Conservation (phyloP, 2,329 filamentous ascomycete genomes). For the Stromatinia cepivora region DNA sequence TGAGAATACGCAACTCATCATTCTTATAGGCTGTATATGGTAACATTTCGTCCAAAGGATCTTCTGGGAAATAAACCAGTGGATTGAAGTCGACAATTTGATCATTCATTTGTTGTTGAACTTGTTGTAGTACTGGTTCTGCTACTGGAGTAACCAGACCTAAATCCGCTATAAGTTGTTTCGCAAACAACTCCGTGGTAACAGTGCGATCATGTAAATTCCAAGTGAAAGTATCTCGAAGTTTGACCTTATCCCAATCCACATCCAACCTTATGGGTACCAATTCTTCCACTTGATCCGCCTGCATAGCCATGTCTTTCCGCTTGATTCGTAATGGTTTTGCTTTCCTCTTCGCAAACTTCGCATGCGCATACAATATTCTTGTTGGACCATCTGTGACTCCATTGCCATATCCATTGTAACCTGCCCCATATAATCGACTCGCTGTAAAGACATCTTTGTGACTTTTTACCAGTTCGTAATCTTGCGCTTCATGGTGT, state of each 20-base stretch:
- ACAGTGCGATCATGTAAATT: slow-evolving; percentile 91
- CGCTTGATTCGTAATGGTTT: slow-evolving; percentile 71
- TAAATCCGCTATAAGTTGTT: slow-evolving; percentile 89
- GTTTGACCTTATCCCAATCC: slow-evolving; percentile 91
- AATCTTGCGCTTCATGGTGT: slow-evolving; percentile 68
- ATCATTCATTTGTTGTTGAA: slow-evolving; percentile 73
- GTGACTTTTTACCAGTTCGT: slow-evolving; percentile 60
- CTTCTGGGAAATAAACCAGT: slow-evolving; percentile 85
- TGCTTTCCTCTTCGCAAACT: slow-evolving; percentile 74
- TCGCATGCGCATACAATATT: slow-evolving; percentile 75
- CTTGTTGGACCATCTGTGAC: slow-evolving; percentile 64
- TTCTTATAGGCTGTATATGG: slow-evolving; percentile 96
- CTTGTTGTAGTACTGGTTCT: slow-evolving; percentile 61
- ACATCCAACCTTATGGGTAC: slow-evolving; percentile 91
- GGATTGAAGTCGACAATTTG: slow-evolving; percentile 94
- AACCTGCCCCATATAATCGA: slow-evolving; percentile 70
- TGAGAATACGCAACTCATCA: slow-evolving; percentile 94
- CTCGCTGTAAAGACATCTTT: slow-evolving; percentile 57
- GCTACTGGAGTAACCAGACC: slow-evolving; percentile 71
- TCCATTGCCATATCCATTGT: slow-evolving; percentile 86
- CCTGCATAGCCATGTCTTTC: slow-evolving; percentile 81
- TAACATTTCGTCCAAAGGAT: slow-evolving; percentile 82
- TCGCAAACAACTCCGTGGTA: slow-evolving; percentile 76
- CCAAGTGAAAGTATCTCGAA: slow-evolving; percentile 98
- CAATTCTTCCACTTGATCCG: slow-evolving; percentile 86